Conservation (phyloP, 352 stramenopile species). For the Globisporangium spinosum region DNA sequence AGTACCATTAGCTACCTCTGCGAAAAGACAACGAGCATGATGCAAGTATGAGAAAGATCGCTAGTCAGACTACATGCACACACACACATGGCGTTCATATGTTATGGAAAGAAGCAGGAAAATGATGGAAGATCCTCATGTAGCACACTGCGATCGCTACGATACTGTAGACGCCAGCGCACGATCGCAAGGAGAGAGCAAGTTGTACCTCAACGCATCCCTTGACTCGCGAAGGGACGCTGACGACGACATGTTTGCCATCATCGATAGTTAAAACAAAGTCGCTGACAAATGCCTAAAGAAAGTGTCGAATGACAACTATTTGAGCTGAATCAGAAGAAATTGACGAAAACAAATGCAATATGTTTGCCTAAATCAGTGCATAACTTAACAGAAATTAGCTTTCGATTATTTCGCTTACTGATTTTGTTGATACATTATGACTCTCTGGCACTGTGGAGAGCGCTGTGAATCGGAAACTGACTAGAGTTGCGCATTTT, state of each 20-base stretch:
- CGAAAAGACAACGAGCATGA: constrained; percentile 5
- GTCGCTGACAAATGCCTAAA: not conserved
- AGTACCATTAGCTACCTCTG: not conserved
- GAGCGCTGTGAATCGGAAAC: not conserved
- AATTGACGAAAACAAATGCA: not conserved
- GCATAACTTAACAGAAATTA: not conserved
- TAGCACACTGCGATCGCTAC: not conserved
- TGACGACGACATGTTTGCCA: not conserved
- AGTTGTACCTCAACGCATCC: not conserved
- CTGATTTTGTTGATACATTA: no score
- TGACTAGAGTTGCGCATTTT: not conserved
- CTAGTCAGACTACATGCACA: not conserved
- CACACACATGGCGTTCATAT: not conserved
- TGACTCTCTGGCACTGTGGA: not conserved
- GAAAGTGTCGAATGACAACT: not conserved
- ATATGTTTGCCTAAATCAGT: not conserved
- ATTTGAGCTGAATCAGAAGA: not conserved
- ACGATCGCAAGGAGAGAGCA: not conserved
- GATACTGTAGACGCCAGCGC: constrained; percentile 13
- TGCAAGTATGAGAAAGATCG: constrained; percentile 1
- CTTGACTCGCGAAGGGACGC: constrained; percentile 5
- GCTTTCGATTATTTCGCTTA: no score
- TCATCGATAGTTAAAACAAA: not conserved
- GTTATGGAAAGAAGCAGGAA: not conserved
- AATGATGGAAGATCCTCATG: constrained; percentile 5